Evolutionary conservation across 83 land plant genomes (phyloP).

Genomic region (Picea mariana): DNA sequence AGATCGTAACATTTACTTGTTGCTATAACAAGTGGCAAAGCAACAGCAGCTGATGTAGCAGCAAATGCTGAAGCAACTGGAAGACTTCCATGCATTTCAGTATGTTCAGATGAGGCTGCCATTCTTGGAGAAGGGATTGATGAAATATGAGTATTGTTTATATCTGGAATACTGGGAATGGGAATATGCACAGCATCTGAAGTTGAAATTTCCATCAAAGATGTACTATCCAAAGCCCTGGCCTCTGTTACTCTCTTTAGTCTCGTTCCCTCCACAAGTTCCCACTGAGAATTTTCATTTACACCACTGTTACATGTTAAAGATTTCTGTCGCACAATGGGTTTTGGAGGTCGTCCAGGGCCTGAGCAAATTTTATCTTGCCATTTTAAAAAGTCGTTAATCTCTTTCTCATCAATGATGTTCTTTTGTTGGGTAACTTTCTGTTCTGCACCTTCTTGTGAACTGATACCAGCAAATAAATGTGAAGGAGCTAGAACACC

Average conservation of each 20-base stretch:
- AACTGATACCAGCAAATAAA: constrained; percentile 50
- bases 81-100: constrained; percentile 9
- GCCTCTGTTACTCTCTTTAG: constrained; percentile 16
- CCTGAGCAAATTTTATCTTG: constrained; percentile 8
- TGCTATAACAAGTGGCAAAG: background rate
- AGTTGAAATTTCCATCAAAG: constrained; percentile 11
- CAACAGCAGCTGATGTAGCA: constrained; percentile 16
- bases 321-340: background rate
- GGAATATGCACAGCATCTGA: background rate
- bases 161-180: background rate
- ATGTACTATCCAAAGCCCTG: constrained; percentile 6
- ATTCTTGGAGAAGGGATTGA: constrained; percentile 8
- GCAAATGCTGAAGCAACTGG: constrained; percentile 20
- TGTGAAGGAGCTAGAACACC: constrained; percentile 71
- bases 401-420: background rate
- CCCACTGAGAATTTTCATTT: constrained; percentile 11
- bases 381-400: constrained; percentile 5
- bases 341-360: constrained; percentile 22
- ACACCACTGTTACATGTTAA: background rate
- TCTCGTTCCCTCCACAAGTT: constrained; percentile 7
- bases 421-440: constrained; percentile 1
- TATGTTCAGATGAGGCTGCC: background rate
- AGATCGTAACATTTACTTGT: constrained; percentile 6
- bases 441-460: constrained; percentile 14
- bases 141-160: background rate